These are phyloP conservation scores for Yamadazyma phyllophila DNA, from an alignment of 805 yeast genomes.

Conservation along the genomic window DNA sequence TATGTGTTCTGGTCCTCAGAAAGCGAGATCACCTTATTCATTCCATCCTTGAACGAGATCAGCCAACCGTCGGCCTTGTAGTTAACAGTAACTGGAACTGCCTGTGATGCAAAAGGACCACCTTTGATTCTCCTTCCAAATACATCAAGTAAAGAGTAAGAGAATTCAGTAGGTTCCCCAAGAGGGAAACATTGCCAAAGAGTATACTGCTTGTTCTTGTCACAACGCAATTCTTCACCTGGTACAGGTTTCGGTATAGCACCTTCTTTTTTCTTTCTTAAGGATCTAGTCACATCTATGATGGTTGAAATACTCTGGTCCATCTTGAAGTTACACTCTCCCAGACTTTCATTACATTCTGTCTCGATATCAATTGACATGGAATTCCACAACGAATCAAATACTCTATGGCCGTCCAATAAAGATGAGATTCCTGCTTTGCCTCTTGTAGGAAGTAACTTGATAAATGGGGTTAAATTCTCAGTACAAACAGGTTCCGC, in stretches of 20 bases:
- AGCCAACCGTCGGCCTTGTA: constrained; percentile 48
- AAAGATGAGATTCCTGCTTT: constrained; percentile 83
- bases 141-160: constrained; percentile 58
- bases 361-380: constrained; percentile 82
- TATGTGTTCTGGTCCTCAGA: constrained; percentile 4
- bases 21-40: constrained; percentile 6
- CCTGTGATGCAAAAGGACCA: constrained; percentile 45
- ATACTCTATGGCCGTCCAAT: constrained; percentile 85
- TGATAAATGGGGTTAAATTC: constrained; percentile 89
- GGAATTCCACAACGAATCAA: constrained; percentile 91
- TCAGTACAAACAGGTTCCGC: constrained; percentile 96
- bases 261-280: constrained; percentile 55
- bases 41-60: constrained; percentile 20
- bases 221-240: constrained; percentile 73
- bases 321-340: constrained; percentile 50
- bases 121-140: constrained; percentile 72
- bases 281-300: constrained; percentile 62
- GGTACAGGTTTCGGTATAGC: constrained; percentile 82
- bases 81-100: constrained; percentile 46
- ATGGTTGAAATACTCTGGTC: constrained; percentile 69
- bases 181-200: constrained; percentile 78
- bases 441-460: constrained; percentile 88
- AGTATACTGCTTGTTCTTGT: constrained; percentile 54
- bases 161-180: constrained; percentile 45
- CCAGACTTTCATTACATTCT: constrained; percentile 37